Conservation (phyloP, 306 rosid genomes). For the Dalbergia cochinchinensis region DNA sequence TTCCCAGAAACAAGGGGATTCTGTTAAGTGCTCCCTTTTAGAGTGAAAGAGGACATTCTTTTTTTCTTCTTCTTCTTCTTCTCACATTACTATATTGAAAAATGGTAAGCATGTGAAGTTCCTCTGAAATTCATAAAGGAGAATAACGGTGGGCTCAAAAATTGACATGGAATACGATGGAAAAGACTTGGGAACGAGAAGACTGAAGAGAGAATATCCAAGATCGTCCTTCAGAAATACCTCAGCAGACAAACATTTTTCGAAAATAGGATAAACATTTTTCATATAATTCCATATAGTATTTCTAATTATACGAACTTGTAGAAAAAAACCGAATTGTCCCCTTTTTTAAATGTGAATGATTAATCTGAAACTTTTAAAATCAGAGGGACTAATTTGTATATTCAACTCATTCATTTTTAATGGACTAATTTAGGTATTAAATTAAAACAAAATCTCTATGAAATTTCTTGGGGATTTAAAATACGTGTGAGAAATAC, state of each 20-base stretch:
- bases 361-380: too few species aligned
- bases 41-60: too few species aligned
- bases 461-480: constrained; percentile 12
- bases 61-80: not conserved
- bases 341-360: too few species aligned
- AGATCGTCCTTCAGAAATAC: too few species aligned
- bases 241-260: too few species aligned
- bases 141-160: not conserved
- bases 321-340: too few species aligned
- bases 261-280: too few species aligned
- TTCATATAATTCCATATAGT: too few species aligned
- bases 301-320: too few species aligned
- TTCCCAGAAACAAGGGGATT: constrained; percentile 15
- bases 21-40: not conserved
- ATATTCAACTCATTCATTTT: too few species aligned
- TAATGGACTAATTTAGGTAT: too few species aligned
- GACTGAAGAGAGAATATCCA: not conserved
- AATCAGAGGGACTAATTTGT: too few species aligned
- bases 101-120: not conserved
- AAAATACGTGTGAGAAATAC: not conserved
- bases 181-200: not conserved
- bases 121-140: not conserved
- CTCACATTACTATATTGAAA: not conserved
- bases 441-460: not conserved
- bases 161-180: not conserved